These are phyloP conservation scores for Endoconidiophora laricicola DNA, from an alignment of 2,329 filamentous ascomycete species.

Conservation along the genomic window DNA sequence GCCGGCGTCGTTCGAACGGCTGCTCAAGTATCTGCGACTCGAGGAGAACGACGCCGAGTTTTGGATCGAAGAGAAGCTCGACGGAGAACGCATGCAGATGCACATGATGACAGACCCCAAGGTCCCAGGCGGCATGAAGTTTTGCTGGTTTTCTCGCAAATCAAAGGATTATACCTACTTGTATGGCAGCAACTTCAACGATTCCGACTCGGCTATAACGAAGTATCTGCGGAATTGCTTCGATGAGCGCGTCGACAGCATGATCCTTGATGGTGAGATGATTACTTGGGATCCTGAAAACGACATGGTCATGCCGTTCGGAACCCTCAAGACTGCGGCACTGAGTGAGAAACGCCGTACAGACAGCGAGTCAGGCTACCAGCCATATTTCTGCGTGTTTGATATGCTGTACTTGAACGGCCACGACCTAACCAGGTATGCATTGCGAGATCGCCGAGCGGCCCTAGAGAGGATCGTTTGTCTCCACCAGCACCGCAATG, in stretches of 20 bases:
- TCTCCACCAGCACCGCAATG: neutral
- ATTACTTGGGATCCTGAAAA: slow-evolving; percentile 87
- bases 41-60: slow-evolving; percentile 60
- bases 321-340: slow-evolving; percentile 83
- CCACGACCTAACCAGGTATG: slow-evolving; percentile 62
- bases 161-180: slow-evolving; percentile 93
- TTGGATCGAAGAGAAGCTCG: slow-evolving; percentile 96
- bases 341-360: slow-evolving; percentile 52
- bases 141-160: slow-evolving; percentile 88
- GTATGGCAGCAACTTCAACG: slow-evolving; percentile 63
- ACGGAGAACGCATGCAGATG: slow-evolving; percentile 92
- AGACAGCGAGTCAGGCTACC: slow-evolving; percentile 35
- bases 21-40: slow-evolving; percentile 50
- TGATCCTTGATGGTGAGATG: slow-evolving; percentile 96
- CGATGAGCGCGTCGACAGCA: slow-evolving; percentile 56
- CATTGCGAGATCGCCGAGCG: slow-evolving; percentile 59
- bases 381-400: slow-evolving; percentile 73
- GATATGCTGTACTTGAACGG: slow-evolving; percentile 85
- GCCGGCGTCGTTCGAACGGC: slow-evolving; percentile 57
- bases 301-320: slow-evolving; percentile 76
- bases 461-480: slow-evolving; percentile 34
- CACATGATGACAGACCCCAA: slow-evolving; percentile 65
- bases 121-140: slow-evolving; percentile 52
- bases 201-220: slow-evolving; percentile 62
- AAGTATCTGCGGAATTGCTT: slow-evolving; percentile 67